Evolutionary conservation across 2,329 filamentous ascomycete genomes (phyloP).

Genomic region (Ramichloridium luteum): DNA sequence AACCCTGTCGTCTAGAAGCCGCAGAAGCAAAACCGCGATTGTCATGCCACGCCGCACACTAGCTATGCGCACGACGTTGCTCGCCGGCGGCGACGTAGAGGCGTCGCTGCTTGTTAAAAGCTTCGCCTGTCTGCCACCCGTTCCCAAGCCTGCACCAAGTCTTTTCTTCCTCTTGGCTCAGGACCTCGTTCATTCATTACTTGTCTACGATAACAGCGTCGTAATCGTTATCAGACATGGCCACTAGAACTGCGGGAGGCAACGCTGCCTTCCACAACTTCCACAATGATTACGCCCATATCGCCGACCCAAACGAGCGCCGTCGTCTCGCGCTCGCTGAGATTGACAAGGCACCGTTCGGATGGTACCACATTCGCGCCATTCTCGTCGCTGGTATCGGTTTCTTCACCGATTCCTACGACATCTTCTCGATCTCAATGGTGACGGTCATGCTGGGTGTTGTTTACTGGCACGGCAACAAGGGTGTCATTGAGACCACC

Average conservation of each 20-base stretch:
- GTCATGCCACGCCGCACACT: no score
- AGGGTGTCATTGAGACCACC: conserved; percentile 17
- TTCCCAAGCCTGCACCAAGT: neutral
- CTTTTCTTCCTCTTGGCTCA: conserved; percentile 2
- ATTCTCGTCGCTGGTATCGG: conserved; percentile 69
- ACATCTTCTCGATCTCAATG: conserved; percentile 64
- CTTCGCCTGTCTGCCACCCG: neutral
- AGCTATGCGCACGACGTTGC: no score
- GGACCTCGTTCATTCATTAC: neutral
- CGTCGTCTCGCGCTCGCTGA: conserved; percentile 67
- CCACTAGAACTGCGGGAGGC: conserved; percentile 43
- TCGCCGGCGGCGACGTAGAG: no score
- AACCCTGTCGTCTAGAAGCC: no score
- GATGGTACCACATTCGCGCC: conserved; percentile 73
- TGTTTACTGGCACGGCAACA: conserved; percentile 50
- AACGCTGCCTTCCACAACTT: conserved; percentile 66
- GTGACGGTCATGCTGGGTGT: conserved; percentile 66
- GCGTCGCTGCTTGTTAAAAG: conserved; percentile 1
- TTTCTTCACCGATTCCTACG: conserved; percentile 78
- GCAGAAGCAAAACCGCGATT: no score
- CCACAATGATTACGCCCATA: conserved; percentile 57
- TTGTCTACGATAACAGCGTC: no score
- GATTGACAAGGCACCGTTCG: conserved; percentile 69
- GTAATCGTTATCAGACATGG: conserved; percentile 14
- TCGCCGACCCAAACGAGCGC: conserved; percentile 62